These are phyloP conservation scores for Penicillium sp. DNA, from an alignment of 2,329 filamentous ascomycete genomes.

Conservation along the genomic window DNA sequence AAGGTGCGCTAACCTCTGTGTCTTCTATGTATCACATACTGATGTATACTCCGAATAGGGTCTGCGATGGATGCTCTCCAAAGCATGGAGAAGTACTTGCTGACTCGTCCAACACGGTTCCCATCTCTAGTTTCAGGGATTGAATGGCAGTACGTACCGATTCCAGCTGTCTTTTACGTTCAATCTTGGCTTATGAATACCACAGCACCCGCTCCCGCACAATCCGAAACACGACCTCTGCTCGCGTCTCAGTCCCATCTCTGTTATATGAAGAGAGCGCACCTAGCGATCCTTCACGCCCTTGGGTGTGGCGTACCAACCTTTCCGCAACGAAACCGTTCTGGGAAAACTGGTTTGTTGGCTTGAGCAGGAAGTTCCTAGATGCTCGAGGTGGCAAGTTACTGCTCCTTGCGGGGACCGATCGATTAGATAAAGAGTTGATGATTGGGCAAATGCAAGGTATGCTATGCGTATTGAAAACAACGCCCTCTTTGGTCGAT, in stretches of 20 bases:
- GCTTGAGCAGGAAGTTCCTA: conserved; percentile 85
- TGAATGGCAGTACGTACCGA: conserved; percentile 71
- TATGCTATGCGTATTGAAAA: conserved; percentile 47
- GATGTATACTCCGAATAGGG: conserved; percentile 42
- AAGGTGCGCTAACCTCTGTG: conserved; percentile 49
- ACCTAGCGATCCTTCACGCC: conserved; percentile 42
- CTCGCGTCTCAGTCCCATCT: conserved; percentile 80
- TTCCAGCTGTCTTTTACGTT: not conserved
- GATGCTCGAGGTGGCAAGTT: conserved; percentile 78
- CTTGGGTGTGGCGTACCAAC: conserved; percentile 85
- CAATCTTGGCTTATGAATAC: conserved; percentile 2
- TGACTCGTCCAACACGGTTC: conserved; percentile 76
- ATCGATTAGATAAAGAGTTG: conserved; percentile 83
- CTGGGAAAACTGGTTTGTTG: conserved; percentile 92
- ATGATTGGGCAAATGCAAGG: conserved; percentile 98
- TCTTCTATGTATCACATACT: not conserved
- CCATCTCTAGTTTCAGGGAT: conserved; percentile 75
- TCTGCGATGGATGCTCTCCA: conserved; percentile 92
- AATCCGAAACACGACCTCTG: conserved; percentile 78
- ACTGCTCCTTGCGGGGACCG: conserved; percentile 81
- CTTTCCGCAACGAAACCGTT: conserved; percentile 79
- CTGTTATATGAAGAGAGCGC: conserved; percentile 58
- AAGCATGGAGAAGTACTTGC: conserved; percentile 90
- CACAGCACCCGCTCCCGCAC: conserved; percentile 72
- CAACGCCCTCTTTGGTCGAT: not conserved